A percentile compares a stretch with the other conserved stretches of the same genome.
These are phyloP conservation scores for Peniophora sp. DNA, from an alignment of 1,284 basidiomycete genomes.

Conservation along the genomic window DNA sequence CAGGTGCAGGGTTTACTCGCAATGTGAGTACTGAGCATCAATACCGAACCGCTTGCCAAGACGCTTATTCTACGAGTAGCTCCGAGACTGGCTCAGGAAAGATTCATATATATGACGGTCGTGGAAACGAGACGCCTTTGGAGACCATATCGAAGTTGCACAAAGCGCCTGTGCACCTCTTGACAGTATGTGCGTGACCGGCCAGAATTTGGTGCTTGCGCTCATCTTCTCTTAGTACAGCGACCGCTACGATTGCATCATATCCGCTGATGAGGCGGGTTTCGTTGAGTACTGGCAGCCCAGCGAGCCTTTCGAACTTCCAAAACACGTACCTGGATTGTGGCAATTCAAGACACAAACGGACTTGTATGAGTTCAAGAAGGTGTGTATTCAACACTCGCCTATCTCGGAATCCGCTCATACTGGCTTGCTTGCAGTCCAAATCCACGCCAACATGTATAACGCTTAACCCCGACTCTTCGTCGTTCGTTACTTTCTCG, in stretches of 20 bases:
- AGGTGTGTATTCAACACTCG: constrained; percentile 41
- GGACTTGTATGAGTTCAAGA: constrained; percentile 98
- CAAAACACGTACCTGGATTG: constrained; percentile 69
- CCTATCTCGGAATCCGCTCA: not conserved
- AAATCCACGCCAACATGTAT: constrained; percentile 89
- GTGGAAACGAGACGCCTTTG: constrained; percentile 75
- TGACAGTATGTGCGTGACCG: constrained; percentile 59
- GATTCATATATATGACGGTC: constrained; percentile 89
- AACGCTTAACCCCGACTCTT: constrained; percentile 83
- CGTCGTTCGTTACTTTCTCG: constrained; percentile 88
- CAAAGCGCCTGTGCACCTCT: constrained; percentile 82
- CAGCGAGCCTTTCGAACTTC: constrained; percentile 76
- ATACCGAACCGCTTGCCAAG: constrained; percentile 3
- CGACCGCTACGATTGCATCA: constrained; percentile 81
- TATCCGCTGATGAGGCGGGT: constrained; percentile 92
- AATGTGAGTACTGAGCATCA: constrained; percentile 56
- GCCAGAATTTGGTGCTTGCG: constrained; percentile 4
- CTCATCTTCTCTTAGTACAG: constrained; percentile 64
- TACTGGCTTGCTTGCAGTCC: constrained; percentile 39
- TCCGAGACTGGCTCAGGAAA: constrained; percentile 71
- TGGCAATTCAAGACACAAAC: constrained; percentile 92
- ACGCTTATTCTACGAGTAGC: constrained; percentile 31
- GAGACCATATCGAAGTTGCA: constrained; percentile 75
- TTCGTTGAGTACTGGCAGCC: constrained; percentile 98
- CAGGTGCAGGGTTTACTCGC: constrained; percentile 87